Base-by-base conservation (phyloP, 371 early-diverging fungal species). In the Rhizopus sp. region DNA sequence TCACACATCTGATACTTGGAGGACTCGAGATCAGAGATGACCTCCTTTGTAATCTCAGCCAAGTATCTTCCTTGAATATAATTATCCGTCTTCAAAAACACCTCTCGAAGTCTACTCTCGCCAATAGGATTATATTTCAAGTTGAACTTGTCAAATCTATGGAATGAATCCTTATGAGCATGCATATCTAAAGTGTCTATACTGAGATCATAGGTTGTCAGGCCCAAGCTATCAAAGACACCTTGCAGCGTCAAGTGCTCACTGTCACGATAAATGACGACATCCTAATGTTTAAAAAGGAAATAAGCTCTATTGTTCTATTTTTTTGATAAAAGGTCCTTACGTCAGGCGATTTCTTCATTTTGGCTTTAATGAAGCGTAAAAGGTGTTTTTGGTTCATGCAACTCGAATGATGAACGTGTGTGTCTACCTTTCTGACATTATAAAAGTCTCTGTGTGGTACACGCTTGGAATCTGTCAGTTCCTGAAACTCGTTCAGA, bases 311-410 rank as follows among this genome's bases (percentile, higher is more conserved):
- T 23, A 23, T 23, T 23, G 23, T 23, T 23, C 23, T 23, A 1
- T 23, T 23, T 23, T 23, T 23, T 23, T 23, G 23, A 23, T 2
- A 23, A 23, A 23, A 23, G 2, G 23, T 23, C 2, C 23, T 23
- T 23, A 23, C 23, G 53, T 94, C 81, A 13, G 94, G 86, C 23
- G 63, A 73, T 61, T 88, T 93, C 76, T 90, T 89, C 73, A 99
- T 80, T 77, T 98, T 98, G 48, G 92, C 76, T 74, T 99, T 99
- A 72, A 99, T 98, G 62, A 97, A 99, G 30, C 98, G 93, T 30
- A 99, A 74, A 55, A 99, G 66, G 70, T 98, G 98, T 80, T 99
- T 99, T 69, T 96, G 95, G 73, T 99, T 99, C 98, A 99, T 98
- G 59, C 95, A 94, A 8, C 95, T 88, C 3, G 95, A 90, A 67